Evolutionary conservation across 169 alveolate species (phyloP).

Genomic region (Miamiensis avidus): DNA sequence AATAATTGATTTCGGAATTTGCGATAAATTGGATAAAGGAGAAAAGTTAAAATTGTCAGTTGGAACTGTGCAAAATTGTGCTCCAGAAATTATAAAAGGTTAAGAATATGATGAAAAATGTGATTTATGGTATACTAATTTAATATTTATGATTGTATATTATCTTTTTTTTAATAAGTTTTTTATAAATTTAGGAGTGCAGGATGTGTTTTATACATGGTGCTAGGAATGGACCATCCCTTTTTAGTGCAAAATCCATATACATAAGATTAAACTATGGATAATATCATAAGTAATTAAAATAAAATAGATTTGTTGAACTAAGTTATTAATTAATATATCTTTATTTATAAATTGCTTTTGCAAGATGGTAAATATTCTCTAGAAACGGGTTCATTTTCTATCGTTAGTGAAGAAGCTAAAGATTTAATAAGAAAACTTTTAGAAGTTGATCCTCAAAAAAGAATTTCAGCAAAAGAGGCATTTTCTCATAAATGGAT

Average conservation of each 20-base stretch:
- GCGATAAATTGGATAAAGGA: background rate
- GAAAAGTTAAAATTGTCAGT: conserved; percentile 6
- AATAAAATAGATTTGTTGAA: background rate
- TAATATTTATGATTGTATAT: background rate
- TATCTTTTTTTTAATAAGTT: too few relatives aligned
- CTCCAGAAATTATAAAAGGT: conserved; percentile 16
- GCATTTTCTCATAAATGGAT: conserved; percentile 4
- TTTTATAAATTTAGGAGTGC: background rate
- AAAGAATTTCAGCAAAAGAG: conserved; percentile 4
- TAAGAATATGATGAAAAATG: conserved; percentile 19
- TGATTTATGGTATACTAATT: conserved; percentile 3
- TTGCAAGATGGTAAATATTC: background rate
- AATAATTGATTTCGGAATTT: conserved; percentile 11
- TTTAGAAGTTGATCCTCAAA: background rate
- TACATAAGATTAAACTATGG: background rate
- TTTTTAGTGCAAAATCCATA: background rate
- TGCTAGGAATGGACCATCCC: background rate
- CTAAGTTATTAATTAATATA: background rate
- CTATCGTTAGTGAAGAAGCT: background rate
- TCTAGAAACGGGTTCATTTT: background rate
- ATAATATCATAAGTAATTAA: conserved; percentile 2
- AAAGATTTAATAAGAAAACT: conserved; percentile 5
- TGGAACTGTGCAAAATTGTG: conserved; percentile 15
- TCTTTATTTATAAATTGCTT: too few relatives aligned
- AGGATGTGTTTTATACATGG: conserved; percentile 2